Evolutionary conservation across 441 rosid genomes (phyloP).

Genomic region (Eruca vesicaria): DNA sequence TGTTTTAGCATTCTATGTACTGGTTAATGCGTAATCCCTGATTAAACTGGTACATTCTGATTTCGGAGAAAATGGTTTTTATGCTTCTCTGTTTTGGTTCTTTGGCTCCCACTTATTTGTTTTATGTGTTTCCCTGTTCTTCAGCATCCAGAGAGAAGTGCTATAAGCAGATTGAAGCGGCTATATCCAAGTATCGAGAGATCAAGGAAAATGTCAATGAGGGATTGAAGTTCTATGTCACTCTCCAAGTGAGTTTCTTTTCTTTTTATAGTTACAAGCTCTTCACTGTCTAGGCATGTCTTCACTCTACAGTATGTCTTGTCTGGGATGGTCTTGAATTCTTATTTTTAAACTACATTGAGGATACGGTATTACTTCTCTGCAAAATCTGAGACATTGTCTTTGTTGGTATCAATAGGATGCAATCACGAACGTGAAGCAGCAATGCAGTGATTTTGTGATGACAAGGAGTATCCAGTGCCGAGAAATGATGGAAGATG

Average conservation of each 20-base stretch:
- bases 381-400: slow-evolving; percentile 17
- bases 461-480: slow-evolving; percentile 97
- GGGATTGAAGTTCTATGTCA: slow-evolving; percentile 93
- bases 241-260: slow-evolving; percentile 75
- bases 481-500: slow-evolving; percentile 95
- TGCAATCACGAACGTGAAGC: slow-evolving; percentile 90
- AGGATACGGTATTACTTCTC: neutral
- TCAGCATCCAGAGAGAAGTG: slow-evolving; percentile 89
- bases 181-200: slow-evolving; percentile 80
- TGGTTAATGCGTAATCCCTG: slow-evolving; percentile 5
- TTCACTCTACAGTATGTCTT: slow-evolving; percentile 1
- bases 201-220: slow-evolving; percentile 91
- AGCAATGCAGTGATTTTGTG: slow-evolving; percentile 94
- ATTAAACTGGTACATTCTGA: neutral
- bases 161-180: slow-evolving; percentile 91
- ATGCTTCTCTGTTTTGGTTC: slow-evolving; percentile 13
- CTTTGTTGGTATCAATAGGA: slow-evolving; percentile 50
- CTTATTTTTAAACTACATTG: neutral
- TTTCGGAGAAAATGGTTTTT: neutral
- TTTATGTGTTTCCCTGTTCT: slow-evolving; percentile 15
- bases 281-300: slow-evolving; percentile 14
- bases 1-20: slow-evolving; percentile 15
- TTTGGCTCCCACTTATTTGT: neutral
- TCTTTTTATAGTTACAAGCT: neutral
- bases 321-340: slow-evolving; percentile 8